These are phyloP conservation scores for Suillus weaverae DNA, from an alignment of 768 basidiomycete genomes.

Conservation along the genomic window DNA sequence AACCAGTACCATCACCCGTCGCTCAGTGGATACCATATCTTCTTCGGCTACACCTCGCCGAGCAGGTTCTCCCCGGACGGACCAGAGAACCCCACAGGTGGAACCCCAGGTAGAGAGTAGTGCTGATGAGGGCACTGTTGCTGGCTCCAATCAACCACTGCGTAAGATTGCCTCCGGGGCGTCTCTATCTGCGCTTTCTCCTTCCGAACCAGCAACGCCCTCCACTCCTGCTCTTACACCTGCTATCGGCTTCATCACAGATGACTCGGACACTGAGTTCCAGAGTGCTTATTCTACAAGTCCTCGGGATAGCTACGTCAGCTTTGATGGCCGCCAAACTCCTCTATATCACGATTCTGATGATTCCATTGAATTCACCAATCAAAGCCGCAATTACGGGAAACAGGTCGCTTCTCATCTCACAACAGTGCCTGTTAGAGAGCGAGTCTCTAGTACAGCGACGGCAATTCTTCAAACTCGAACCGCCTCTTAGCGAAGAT, in stretches of 20 bases:
- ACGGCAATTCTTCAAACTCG: constrained; percentile 47
- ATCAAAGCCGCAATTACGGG: constrained; percentile 30
- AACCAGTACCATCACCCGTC: constrained; percentile 35
- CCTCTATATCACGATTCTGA: constrained; percentile 27
- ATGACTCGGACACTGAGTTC: constrained; percentile 84
- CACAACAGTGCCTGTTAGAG: constrained; percentile 41
- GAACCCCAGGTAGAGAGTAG: constrained; percentile 33
- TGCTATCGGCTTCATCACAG: constrained; percentile 45
- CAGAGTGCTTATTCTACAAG: constrained; percentile 83
- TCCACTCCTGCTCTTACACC: constrained; percentile 38
- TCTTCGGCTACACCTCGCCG: constrained; percentile 25
- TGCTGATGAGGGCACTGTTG: constrained; percentile 15
- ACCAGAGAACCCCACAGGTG: constrained; percentile 41
- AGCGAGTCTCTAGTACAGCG: constrained; percentile 56
- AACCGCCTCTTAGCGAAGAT: constrained; percentile 41
- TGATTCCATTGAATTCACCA: constrained; percentile 31
- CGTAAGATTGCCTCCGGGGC: constrained; percentile 37
- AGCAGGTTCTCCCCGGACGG: constrained; percentile 28
- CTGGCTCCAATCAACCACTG: constrained; percentile 28
- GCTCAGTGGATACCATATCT: constrained; percentile 24
- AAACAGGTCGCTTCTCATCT: constrained; percentile 32
- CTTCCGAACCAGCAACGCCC: constrained; percentile 24
- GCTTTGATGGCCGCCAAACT: constrained; percentile 35
- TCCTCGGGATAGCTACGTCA: constrained; percentile 65
- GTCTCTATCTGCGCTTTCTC: constrained; percentile 26